Base-by-base conservation (phyloP, 2,329 filamentous ascomycete species). In the Epichloe glyceriae region DNA sequence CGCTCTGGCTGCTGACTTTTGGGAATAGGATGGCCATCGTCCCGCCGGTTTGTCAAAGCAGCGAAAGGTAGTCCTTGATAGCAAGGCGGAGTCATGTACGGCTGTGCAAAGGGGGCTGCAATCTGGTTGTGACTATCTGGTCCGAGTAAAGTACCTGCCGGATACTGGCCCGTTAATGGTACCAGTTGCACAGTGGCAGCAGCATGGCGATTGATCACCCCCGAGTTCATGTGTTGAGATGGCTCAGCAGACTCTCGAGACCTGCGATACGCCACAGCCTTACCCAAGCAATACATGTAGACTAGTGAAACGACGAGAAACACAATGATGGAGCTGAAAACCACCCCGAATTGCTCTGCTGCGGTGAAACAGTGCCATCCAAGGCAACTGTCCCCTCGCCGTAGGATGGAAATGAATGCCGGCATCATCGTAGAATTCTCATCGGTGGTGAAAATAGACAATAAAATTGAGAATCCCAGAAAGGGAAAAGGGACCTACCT, bases 361-460 rank as follows among this genome's bases (percentile, higher is more conserved):
- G 55, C 44, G 30, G 58, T 68, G n/a, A 73, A 59, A 52, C 71
- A 73, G 41, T 59, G 52, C 68, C 69, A 73, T 11, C 67, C 63
- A 3, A 56, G 52, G 53, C 65, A 70, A 10, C 52, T 35, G 33
- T 4, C n/a, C 17, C 20, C 20, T 17, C 42, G 49, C 14, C 20
- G 17, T 38, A 38, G 15, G 35, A n/a, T 5, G n/a, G 19, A 38
- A 44, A 37, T 30, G 15, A 30, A 49, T 17, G 46, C 15, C 30
- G 38, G 37, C 37, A 22, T 43, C 41, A 34, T 26, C n/a, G 33
- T 7, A 30, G 10, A 38, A 43, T 12, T 26, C 39, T 35, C 22
- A 5, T 42, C 30, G 17, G 15, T 19, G 35, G 20, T 14, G 35
- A 3, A 26, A 19, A 30, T 4, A 30, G 30, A 30, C 30, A 8